Percentiles rank a stretch among this genome's conserved stretches.
phyloP scores from a whole-genome alignment of 345 rosid species.

The Moricandia arvensis region DNA sequence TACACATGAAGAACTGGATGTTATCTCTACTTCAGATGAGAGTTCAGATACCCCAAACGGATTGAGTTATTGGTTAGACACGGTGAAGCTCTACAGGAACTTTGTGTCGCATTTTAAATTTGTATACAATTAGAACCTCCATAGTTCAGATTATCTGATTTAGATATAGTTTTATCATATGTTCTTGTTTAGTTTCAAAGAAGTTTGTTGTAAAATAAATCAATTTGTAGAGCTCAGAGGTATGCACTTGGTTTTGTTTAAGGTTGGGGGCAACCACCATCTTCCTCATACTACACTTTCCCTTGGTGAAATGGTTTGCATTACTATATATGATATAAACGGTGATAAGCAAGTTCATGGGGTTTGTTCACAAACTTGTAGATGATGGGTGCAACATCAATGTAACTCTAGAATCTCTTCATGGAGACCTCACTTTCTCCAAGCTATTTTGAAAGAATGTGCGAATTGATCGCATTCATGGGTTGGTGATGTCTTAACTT shows the following conservation, averaged over 20 bases:
- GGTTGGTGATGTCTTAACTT: conserved; percentile 89
- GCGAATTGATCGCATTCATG: conserved; percentile 87
- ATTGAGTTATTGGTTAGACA: conserved; percentile 91
- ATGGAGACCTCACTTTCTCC: conserved; percentile 93
- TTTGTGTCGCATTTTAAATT: conserved; percentile 92
- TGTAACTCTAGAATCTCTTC: conserved; percentile 88
- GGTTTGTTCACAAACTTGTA: conserved; percentile 86
- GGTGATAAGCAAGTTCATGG: conserved; percentile 86
- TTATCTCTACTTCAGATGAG: conserved; percentile 75
- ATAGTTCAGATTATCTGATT: conserved; percentile 49
- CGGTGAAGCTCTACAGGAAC: conserved; percentile 92
- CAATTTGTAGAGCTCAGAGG: conserved; percentile 75
- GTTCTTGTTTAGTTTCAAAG: not conserved
- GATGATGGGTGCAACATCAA: conserved; percentile 93
- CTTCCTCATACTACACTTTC: conserved; percentile 89
- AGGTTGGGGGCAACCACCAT: conserved; percentile 75
- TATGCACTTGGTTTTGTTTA: conserved; percentile 84
- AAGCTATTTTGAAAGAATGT: conserved; percentile 84
- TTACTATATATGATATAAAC: conserved; percentile 72
- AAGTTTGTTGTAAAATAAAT: conserved; percentile 1
- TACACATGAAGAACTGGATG: conserved; percentile 90
- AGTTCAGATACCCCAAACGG: conserved; percentile 64
- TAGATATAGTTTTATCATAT: too few species aligned
- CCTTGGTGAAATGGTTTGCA: conserved; percentile 97
- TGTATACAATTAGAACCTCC: conserved; percentile 76